A percentile compares a stretch with the other conserved stretches of the same genome.
These are phyloP conservation scores for Irineochytrium annulatum DNA, from an alignment of 192 early-diverging fungal species.

Conservation along the genomic window DNA sequence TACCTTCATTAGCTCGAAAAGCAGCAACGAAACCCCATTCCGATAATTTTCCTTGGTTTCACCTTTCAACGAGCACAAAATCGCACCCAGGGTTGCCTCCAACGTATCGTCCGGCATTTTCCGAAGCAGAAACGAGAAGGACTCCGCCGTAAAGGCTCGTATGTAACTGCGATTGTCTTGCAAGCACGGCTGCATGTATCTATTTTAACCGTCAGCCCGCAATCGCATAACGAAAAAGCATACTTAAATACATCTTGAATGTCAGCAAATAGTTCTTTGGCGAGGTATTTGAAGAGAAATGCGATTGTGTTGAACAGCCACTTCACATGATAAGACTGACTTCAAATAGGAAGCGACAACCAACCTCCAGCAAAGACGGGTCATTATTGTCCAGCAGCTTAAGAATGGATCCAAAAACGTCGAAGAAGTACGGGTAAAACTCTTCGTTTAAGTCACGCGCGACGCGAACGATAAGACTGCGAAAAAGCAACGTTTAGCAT, in stretches of 20 bases:
- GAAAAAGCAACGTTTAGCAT: neutral
- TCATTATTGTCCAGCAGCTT: constrained; percentile 61
- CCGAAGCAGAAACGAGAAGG: constrained; percentile 85
- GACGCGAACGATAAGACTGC: constrained; percentile 53
- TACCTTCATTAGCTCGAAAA: constrained; percentile 78
- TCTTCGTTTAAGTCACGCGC: constrained; percentile 92
- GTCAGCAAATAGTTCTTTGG: constrained; percentile 63
- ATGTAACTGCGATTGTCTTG: constrained; percentile 67
- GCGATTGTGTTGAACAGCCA: constrained; percentile 83
- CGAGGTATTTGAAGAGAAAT: constrained; percentile 87
- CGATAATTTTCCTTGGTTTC: constrained; percentile 42
- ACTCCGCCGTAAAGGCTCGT: constrained; percentile 84
- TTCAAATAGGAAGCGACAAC: neutral
- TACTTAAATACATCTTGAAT: constrained; percentile 70
- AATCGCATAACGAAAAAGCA: neutral
- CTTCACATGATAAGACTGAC: constrained; percentile 28
- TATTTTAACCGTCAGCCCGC: neutral
- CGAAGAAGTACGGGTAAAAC: constrained; percentile 71
- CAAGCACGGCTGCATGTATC: neutral
- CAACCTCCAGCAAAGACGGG: constrained; percentile 72
- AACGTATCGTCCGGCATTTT: constrained; percentile 68
- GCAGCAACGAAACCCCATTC: constrained; percentile 75
- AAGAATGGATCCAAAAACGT: constrained; percentile 62
- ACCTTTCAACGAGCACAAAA: no score
- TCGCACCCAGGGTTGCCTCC: no score